Base-by-base conservation (phyloP, 148 eudicot genomes). In the Spergularia bocconei region DNA sequence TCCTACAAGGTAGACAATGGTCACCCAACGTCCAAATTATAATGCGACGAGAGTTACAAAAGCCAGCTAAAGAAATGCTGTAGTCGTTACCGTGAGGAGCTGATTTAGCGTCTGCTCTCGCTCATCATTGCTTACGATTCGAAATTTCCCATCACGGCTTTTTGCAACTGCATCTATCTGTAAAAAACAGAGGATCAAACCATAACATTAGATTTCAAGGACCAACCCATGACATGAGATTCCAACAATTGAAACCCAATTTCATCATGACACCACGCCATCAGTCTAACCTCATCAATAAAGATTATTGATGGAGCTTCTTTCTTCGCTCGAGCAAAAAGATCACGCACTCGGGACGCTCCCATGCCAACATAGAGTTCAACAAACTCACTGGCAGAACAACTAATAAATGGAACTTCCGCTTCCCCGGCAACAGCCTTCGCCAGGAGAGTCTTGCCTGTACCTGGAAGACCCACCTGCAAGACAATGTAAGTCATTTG, bases 371-470 rank as follows among this genome's bases (percentile, higher is more conserved):
- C 93, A 83, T 91, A 94, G 67, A 94, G 86, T 78, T 94, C 97
- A 65, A 94, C 98, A 82, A 94, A 94, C 78, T 94, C 98, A 84
- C 98, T 94, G n/a, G 96, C 96, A 72, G 98, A 94, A 79, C 97
- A 91, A 78, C 96, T 94, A 70, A 94, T 90, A 79, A 94, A 94
- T 62, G 98, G 98, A 48, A 94, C 97, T 13, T 91, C 96, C 77
- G 98, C 98, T 86, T 94, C 98, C 74, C 98, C 98, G 63, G 98
- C 98, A 73, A 94, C 98, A 69, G 98, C 98, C 89, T 94, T 94
- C 75, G 98, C 98, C 68, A 94, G 77, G 70, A 94, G 93, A 75
- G 98, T 91, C 83, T 94, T 94, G 78, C 98, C 98, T 64, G 98
- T 94, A 82, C 98, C 98, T 74, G 98, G 98, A 78, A 90, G 98